These are phyloP conservation scores for Micractinium conductrix DNA, from an alignment of 139 green algal genomes.

Conservation along the genomic window DNA sequence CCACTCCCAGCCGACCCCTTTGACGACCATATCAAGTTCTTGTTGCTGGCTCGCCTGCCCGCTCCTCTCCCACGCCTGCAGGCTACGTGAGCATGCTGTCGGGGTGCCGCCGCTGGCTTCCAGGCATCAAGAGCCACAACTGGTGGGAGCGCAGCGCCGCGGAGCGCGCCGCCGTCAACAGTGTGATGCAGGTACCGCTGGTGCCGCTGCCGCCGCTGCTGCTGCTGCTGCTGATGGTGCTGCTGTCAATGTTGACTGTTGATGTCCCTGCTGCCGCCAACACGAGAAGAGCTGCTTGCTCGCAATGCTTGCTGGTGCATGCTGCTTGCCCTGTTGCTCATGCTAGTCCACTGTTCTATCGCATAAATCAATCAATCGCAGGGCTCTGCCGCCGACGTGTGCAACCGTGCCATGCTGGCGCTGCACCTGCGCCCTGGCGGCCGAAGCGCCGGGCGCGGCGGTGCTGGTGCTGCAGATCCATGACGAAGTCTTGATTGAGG, in stretches of 20 bases:
- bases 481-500: slow-evolving; percentile 90
- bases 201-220: too few species aligned
- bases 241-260: too few species aligned
- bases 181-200: slow-evolving; percentile 23
- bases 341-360: too few species aligned
- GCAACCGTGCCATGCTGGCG: slow-evolving; percentile 71
- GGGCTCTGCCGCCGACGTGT: slow-evolving; percentile 82
- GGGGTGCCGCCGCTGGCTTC: slow-evolving; percentile 60
- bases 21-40: too few species aligned
- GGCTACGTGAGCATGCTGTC: slow-evolving; percentile 64
- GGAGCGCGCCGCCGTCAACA: slow-evolving; percentile 80
- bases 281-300: too few species aligned
- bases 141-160: slow-evolving; percentile 24
- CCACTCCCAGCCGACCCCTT: too few species aligned
- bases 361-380: too few species aligned
- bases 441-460: not conserved
- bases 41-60: too few species aligned
- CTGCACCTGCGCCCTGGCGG: slow-evolving; percentile 30
- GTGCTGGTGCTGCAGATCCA: slow-evolving; percentile 72
- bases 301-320: too few species aligned
- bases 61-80: not conserved
- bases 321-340: too few species aligned
- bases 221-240: too few species aligned
- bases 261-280: too few species aligned
- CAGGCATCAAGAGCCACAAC: slow-evolving; percentile 43